Conservation (phyloP, 805 yeast species). For the Monosporozyma siamensis region DNA sequence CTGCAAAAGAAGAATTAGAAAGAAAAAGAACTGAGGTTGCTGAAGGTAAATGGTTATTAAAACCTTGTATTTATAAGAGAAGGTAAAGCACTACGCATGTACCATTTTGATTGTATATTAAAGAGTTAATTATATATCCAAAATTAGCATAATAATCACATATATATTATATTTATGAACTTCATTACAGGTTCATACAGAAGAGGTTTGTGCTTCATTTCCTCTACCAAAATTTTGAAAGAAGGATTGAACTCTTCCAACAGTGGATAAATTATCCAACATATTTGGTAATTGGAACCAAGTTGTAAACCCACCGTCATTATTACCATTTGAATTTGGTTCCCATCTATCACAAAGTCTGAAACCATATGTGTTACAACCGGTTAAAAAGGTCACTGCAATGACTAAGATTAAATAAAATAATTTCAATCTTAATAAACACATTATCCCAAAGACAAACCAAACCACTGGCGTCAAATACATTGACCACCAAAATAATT, state of each 20-base stretch:
- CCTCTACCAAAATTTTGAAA: conserved; percentile 13
- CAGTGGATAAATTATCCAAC: conserved; percentile 19
- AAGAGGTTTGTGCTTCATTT: no score
- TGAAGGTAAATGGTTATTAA: conserved; percentile 82
- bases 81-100: no score
- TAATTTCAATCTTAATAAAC: conserved; percentile 69
- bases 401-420: conserved; percentile 51
- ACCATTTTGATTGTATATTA: no score
- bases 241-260: conserved; percentile 22
- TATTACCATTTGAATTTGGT: conserved; percentile 13
- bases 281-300: conserved; percentile 26
- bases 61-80: conserved; percentile 93
- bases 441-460: conserved; percentile 65
- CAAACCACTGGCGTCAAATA: conserved; percentile 72
- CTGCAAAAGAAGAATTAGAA: conserved; percentile 51
- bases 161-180: not conserved
- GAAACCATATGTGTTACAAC: conserved; percentile 82
- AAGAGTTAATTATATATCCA: no score
- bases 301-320: conserved; percentile 7
- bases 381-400: conserved; percentile 61
- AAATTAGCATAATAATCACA: no score
- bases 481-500: conserved; percentile 73
- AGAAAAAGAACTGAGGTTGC: conserved; percentile 44
- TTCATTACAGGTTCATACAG: no score
- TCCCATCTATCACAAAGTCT: conserved; percentile 90